Conservation (phyloP, 441 rosid genomes). For the Euphorbia schlechtendalii region DNA sequence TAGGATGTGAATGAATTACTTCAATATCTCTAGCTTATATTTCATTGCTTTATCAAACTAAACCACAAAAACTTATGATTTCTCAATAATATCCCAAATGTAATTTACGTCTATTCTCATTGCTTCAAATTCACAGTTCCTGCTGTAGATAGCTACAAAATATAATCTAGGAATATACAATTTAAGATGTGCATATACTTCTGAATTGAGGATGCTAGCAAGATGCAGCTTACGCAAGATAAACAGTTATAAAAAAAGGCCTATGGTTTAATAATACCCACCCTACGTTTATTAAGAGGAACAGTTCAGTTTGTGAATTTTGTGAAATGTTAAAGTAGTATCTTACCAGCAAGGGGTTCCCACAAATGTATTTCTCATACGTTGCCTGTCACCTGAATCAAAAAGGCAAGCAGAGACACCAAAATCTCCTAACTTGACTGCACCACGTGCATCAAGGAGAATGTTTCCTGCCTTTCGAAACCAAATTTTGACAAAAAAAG, state of each 20-base stretch:
- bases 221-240: neutral
- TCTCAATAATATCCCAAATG: neutral
- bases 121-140: neutral
- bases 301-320: neutral
- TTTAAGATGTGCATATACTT: neutral
- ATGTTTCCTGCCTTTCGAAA: conserved; percentile 80
- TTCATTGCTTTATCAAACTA: neutral
- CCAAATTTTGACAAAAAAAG: conserved; percentile 14
- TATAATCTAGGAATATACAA: neutral
- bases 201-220: neutral
- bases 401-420: conserved; percentile 98
- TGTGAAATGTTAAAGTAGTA: conserved; percentile 15
- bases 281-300: neutral
- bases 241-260: neutral
- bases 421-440: conserved; percentile 85
- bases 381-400: conserved; percentile 97
- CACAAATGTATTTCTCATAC: conserved; percentile 94
- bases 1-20: neutral
- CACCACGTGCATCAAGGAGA: conserved; percentile 75
- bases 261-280: neutral
- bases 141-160: neutral
- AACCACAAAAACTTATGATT: neutral
- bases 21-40: neutral
- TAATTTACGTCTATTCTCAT: neutral
- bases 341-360: conserved; percentile 98